Percentiles rank a stretch among this genome's conserved stretches.
phyloP scores from a whole-genome alignment of 352 stramenopile species.

The Saprolegnia parasitica region DNA sequence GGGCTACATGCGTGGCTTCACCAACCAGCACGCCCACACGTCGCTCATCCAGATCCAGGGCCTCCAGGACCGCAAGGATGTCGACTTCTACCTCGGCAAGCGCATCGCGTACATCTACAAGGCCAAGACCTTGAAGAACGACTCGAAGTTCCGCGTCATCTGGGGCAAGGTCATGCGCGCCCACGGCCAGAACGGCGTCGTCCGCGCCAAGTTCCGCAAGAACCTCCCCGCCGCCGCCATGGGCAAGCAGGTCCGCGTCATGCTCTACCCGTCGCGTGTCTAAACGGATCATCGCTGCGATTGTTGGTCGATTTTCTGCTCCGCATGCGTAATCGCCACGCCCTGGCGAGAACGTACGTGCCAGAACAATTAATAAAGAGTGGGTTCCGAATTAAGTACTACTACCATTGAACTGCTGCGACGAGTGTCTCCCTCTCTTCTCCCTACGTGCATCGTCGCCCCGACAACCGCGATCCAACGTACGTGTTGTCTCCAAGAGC shows the following conservation, averaged over 20 bases:
- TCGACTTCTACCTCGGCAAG: slow-evolving; percentile 99
- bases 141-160: slow-evolving; percentile 98
- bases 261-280: slow-evolving; percentile 99
- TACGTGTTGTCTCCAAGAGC: too few species aligned
- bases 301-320: slow-evolving; percentile 28
- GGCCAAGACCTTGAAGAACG: slow-evolving; percentile 91
- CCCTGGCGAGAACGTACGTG: background rate
- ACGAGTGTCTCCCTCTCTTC: too few species aligned
- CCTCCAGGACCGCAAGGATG: slow-evolving; percentile 97
- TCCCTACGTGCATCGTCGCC: too few species aligned
- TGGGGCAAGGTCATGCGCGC: slow-evolving; percentile 97
- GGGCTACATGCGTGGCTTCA: slow-evolving; percentile 96
- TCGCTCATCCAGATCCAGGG: slow-evolving; percentile 99
- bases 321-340: background rate
- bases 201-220: slow-evolving; percentile 98
- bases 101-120: slow-evolving; percentile 99
- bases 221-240: slow-evolving; percentile 97
- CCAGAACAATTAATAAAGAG: slow-evolving; percentile 33
- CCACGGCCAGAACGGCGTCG: slow-evolving; percentile 98
- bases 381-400: slow-evolving; percentile 27
- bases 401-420: background rate
- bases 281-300: slow-evolving; percentile 49
- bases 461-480: too few species aligned
- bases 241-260: slow-evolving; percentile 95
- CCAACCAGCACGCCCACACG: slow-evolving; percentile 98